Conservation (phyloP, 2,329 filamentous ascomycete genomes). For the Ophiostoma triangulosporum region DNA sequence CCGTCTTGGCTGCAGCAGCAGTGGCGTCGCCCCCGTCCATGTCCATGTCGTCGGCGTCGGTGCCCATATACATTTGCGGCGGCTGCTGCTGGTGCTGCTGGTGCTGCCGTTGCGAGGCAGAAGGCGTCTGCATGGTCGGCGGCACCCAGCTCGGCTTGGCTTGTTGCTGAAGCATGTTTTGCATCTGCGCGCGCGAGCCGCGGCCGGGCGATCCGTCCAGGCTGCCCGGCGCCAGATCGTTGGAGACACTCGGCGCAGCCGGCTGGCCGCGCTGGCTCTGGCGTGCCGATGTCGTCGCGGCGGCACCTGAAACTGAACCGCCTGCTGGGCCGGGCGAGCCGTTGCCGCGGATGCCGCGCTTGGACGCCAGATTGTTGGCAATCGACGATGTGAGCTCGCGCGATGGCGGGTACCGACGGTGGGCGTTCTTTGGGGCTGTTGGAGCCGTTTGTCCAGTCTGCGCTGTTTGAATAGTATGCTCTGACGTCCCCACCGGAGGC, state of each 20-base stretch:
- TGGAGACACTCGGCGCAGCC: constrained; percentile 58
- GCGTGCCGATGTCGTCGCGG: constrained; percentile 18
- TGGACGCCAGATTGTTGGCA: constrained; percentile 75
- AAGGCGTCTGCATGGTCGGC: constrained; percentile 17
- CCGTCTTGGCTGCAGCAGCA: constrained; percentile 17
- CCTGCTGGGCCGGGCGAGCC: background rate
- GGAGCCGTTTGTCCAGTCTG: background rate
- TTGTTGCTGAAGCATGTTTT: constrained; percentile 35
- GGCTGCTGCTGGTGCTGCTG: constrained; percentile 19
- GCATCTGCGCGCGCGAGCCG: constrained; percentile 38
- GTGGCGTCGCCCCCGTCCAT: constrained; percentile 15
- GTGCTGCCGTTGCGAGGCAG: constrained; percentile 16
- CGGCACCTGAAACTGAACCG: background rate
- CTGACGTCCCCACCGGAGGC: too few relatives aligned
- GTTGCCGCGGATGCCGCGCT: constrained; percentile 53
- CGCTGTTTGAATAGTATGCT: too few relatives aligned
- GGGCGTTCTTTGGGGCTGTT: background rate
- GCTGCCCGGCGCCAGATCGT: constrained; percentile 58
- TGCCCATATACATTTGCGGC: constrained; percentile 18
- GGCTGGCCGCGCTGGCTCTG: constrained; percentile 52
- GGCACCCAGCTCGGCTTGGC: constrained; percentile 40
- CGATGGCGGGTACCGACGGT: constrained; percentile 38
- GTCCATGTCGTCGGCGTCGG: constrained; percentile 13
- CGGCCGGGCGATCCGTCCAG: constrained; percentile 33
- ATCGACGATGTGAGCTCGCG: constrained; percentile 71